phyloP scores from a whole-genome alignment of 2,329 filamentous ascomycete species.

The Apiospora aurea region DNA sequence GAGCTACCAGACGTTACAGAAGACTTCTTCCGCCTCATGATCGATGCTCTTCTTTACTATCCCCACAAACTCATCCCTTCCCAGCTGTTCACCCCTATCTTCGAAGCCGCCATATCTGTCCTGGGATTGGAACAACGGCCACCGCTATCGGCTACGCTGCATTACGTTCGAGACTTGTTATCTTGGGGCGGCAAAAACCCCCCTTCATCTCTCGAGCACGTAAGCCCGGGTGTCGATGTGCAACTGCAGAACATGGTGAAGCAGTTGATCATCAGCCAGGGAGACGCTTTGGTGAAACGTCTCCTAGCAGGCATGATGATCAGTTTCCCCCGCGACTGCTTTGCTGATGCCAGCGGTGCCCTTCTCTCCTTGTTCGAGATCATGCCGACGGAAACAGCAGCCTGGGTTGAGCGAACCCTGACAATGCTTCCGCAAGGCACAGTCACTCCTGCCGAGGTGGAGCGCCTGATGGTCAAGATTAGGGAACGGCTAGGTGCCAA shows the following conservation, averaged over 20 bases:
- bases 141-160: conserved; percentile 87
- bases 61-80: conserved; percentile 84
- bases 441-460: conserved; percentile 79
- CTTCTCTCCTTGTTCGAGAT: conserved; percentile 88
- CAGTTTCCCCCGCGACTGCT: conserved; percentile 94
- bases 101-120: conserved; percentile 86
- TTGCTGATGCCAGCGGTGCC: conserved; percentile 93
- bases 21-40: conserved; percentile 93
- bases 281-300: conserved; percentile 83
- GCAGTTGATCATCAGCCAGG: conserved; percentile 72
- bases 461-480: conserved; percentile 82
- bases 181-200: conserved; percentile 84
- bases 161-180: conserved; percentile 90
- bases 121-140: conserved; percentile 90
- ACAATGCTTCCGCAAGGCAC: conserved; percentile 83
- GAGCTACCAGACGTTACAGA: conserved; percentile 88
- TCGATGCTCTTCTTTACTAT: conserved; percentile 93
- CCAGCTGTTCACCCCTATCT: conserved; percentile 78
- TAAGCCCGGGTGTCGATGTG: conserved; percentile 11
- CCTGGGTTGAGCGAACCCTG: conserved; percentile 86
- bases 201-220: conserved; percentile 61
- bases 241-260: conserved; percentile 78
- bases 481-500: conserved; percentile 76
- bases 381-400: conserved; percentile 77
- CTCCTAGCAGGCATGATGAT: conserved; percentile 99